These are phyloP conservation scores for Aspergillus unguis DNA, from an alignment of 2,329 filamentous ascomycete species.

Conservation along the genomic window DNA sequence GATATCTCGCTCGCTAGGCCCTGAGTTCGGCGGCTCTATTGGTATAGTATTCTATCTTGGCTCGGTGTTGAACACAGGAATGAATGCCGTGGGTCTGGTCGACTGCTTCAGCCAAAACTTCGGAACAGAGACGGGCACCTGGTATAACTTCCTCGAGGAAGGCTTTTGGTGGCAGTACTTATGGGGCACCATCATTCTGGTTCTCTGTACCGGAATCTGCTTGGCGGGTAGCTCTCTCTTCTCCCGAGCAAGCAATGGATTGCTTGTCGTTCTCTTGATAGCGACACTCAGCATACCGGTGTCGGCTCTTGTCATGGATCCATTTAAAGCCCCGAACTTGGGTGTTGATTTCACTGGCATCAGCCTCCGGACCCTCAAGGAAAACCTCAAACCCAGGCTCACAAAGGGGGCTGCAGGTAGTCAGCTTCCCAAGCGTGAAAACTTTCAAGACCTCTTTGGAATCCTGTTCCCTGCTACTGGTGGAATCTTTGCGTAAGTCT, in stretches of 20 bases:
- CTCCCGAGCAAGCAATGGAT: constrained; percentile 72
- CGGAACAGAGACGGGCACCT: constrained; percentile 55
- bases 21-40: constrained; percentile 86
- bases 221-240: constrained; percentile 78
- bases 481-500: constrained; percentile 54
- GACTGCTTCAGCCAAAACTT: constrained; percentile 78
- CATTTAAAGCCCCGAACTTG: constrained; percentile 62
- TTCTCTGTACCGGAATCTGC: constrained; percentile 71
- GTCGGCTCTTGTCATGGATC: constrained; percentile 65
- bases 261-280: constrained; percentile 67
- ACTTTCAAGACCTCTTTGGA: constrained; percentile 78
- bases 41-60: constrained; percentile 87
- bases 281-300: constrained; percentile 78
- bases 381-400: constrained; percentile 69
- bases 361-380: constrained; percentile 65
- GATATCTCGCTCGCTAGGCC: constrained; percentile 79
- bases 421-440: constrained; percentile 61
- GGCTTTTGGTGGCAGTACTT: constrained; percentile 75
- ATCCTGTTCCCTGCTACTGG: constrained; percentile 75
- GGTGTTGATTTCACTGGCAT: constrained; percentile 75
- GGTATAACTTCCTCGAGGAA: constrained; percentile 61
- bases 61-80: constrained; percentile 79
- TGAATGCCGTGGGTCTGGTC: constrained; percentile 83
- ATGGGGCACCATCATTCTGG: constrained; percentile 67
- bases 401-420: constrained; percentile 61